phyloP scores from a whole-genome alignment of 768 basidiomycete species.

The Tricholoma terreum region DNA sequence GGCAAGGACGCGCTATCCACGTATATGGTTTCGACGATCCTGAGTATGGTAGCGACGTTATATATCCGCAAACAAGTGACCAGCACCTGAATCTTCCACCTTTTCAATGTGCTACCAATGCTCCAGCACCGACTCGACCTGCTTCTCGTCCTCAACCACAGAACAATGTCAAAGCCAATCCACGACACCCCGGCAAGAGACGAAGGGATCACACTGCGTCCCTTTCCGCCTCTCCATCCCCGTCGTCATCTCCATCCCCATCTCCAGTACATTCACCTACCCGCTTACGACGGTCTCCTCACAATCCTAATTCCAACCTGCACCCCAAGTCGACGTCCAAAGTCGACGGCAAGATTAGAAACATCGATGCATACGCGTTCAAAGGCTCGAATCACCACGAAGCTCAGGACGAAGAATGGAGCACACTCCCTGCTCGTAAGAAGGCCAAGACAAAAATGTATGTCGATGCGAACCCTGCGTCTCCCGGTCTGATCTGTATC shows the following conservation, averaged over 20 bases:
- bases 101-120: neutral
- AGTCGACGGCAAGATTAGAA: neutral
- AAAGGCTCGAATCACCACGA: slow-evolving; percentile 28
- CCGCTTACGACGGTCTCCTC: too few species aligned
- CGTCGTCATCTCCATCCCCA: neutral
- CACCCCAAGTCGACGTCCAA: neutral
- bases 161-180: neutral
- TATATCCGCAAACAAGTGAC: neutral
- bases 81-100: neutral
- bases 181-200: neutral
- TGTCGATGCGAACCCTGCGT: neutral
- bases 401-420: slow-evolving; percentile 35
- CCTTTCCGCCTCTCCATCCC: neutral
- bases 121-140: neutral
- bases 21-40: neutral
- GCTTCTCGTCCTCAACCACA: neutral
- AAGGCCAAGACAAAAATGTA: slow-evolving; percentile 23
- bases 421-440: slow-evolving; percentile 33
- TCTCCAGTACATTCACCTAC: neutral
- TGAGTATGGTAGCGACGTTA: neutral
- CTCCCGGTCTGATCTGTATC: neutral
- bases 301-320: neutral
- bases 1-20: neutral
- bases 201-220: neutral
- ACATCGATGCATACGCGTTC: slow-evolving; percentile 28